Evolutionary conservation across 768 basidiomycete species (phyloP), one percentile per base, ranked within the genome.

Genomic region (Paxillus involutus): DNA sequence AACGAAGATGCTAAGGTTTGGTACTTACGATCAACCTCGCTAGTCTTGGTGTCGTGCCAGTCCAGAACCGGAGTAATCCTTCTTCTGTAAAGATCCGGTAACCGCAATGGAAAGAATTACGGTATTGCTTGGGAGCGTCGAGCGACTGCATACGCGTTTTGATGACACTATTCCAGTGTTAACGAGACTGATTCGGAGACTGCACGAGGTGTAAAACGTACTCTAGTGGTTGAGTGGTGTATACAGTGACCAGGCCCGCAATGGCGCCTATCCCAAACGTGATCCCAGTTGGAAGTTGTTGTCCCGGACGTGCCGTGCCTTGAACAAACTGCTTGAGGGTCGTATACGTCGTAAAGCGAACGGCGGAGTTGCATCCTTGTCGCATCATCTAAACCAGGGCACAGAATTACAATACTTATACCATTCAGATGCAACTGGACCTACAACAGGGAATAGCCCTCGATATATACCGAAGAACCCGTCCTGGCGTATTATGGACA

Each of bases 61-160:
- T 91, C 97, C 97, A 99, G 72, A 99, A 97, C 46, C 89, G 81
- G n/a, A 84, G 62, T 7, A 97, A 60, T 3, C 97, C 97, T 64
- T 98, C 94, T 70, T 98, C 96, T 0, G 87, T 93, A 59, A 93
- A 85, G 66, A 98, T 94, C 44, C 95, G 81, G 65, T 97, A 96
- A 5, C 86, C 95, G 62, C 96, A 98, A 63, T 98, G 94, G 75
- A 98, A 90, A 3, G 94, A 87, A 65, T 99, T 98, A 36, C 86
- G 84, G 68, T 98, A 99, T 55, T 94, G 87, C 21, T 77, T 72
- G 10, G 82, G 78, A 0, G 96, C 97, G 52, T 83, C 81, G 10
- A 99, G 78, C 6, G 92, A 87, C 71, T 99, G 97, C 97, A 98
- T 99, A 24, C 96, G 84, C 11, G 97, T 98, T 74, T 98, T 99